These are phyloP conservation scores for Populus hybrid DNA, from an alignment of 441 rosid genomes.

Conservation along the genomic window DNA sequence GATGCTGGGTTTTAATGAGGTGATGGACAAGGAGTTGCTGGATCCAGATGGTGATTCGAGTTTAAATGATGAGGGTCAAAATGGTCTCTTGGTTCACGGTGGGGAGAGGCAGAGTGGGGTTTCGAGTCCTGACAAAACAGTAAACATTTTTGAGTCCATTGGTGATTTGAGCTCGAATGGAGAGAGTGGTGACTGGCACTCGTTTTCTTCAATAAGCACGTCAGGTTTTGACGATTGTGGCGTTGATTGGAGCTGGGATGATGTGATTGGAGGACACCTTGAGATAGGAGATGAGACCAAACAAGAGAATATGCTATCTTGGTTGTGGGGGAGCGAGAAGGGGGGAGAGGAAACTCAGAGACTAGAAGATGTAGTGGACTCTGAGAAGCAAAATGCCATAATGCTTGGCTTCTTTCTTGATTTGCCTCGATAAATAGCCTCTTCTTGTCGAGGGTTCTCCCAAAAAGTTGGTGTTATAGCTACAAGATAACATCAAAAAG, in stretches of 20 bases:
- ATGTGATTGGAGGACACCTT: slow-evolving; percentile 22
- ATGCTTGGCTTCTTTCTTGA: slow-evolving; percentile 64
- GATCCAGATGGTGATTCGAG: slow-evolving; percentile 10
- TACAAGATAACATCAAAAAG: not conserved
- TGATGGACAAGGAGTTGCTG: slow-evolving; percentile 22
- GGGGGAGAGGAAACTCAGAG: slow-evolving; percentile 19
- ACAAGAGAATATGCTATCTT: slow-evolving; percentile 9
- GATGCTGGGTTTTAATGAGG: slow-evolving; percentile 27
- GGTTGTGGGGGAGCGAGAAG: slow-evolving; percentile 39
- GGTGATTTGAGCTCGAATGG: slow-evolving; percentile 14
- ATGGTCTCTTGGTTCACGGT: not conserved
- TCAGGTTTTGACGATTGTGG: slow-evolving; percentile 28
- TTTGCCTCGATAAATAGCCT: not conserved
- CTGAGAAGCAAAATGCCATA: slow-evolving; percentile 42
- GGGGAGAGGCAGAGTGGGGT: not conserved
- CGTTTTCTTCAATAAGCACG: slow-evolving; percentile 24
- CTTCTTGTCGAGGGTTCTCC: not conserved
- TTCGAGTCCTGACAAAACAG: not conserved
- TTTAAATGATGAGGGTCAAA: slow-evolving; percentile 4
- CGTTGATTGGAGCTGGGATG: slow-evolving; percentile 53
- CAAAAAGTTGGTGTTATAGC: not conserved
- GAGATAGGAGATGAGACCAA: slow-evolving; percentile 1
- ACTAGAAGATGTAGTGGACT: slow-evolving; percentile 26
- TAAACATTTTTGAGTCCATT: not conserved
- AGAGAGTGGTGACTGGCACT: slow-evolving; percentile 17